Percentiles rank a stretch among this genome's conserved stretches.
Evolutionary conservation across 495 filamentous ascomycete species (phyloP).

Genomic region (Aspergillus cristatus): DNA sequence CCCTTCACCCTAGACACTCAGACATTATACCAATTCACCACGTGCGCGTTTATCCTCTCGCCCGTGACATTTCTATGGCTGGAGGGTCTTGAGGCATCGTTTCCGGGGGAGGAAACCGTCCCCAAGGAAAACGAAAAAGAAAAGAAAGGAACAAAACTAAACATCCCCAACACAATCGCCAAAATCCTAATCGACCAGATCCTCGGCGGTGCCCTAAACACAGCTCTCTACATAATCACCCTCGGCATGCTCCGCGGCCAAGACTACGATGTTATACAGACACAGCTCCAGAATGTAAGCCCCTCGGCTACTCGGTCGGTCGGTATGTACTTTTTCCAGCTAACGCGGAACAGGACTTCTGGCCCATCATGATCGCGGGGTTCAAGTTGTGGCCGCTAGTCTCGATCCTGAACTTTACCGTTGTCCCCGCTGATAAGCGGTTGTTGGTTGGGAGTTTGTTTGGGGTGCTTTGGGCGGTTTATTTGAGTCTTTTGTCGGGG

Average conservation of each 20-base stretch:
- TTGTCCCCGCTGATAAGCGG: conserved; percentile 62
- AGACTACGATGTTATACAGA: conserved; percentile 13
- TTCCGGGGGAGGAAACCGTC: conserved; percentile 32
- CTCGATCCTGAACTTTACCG: conserved; percentile 61
- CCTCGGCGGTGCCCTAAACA: conserved; percentile 65
- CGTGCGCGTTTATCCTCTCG: conserved; percentile 58
- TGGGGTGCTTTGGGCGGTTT: conserved; percentile 72
- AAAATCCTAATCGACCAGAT: conserved; percentile 77
- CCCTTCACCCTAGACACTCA: conserved; percentile 42
- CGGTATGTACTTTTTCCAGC: conserved; percentile 1
- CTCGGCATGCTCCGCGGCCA: conserved; percentile 39
- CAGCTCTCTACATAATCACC: conserved; percentile 52
- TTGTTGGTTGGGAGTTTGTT: conserved; percentile 62
- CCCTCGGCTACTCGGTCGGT: background rate
- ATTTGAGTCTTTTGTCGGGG: conserved; percentile 56
- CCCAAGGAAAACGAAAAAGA: conserved; percentile 1
- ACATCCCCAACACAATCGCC: conserved; percentile 50
- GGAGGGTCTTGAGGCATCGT: conserved; percentile 38
- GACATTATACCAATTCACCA: conserved; percentile 60
- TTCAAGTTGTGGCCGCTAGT: conserved; percentile 78
- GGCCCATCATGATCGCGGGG: conserved; percentile 57
- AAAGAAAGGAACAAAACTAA: conserved; percentile 7
- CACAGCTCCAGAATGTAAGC: conserved; percentile 26
- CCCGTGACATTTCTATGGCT: conserved; percentile 81
- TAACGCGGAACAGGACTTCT: conserved; percentile 54